These are phyloP conservation scores for Truncatella angustata DNA, from an alignment of 2,329 filamentous ascomycete species.

Conservation along the genomic window DNA sequence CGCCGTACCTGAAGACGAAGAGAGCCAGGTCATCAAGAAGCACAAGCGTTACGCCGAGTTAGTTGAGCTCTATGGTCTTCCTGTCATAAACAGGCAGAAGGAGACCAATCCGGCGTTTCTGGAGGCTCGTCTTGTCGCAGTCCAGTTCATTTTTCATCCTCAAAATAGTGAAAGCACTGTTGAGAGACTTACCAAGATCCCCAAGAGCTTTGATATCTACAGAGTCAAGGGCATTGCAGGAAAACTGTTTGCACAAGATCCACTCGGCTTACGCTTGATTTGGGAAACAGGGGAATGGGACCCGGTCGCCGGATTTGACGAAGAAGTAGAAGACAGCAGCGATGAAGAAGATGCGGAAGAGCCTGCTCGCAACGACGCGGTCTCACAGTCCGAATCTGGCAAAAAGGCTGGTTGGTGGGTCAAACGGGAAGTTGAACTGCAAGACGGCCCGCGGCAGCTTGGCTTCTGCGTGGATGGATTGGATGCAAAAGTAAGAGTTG, in stretches of 20 bases:
- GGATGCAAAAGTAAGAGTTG: conserved; percentile 70
- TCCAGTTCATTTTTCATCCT: conserved; percentile 46
- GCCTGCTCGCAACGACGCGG: conserved; percentile 11
- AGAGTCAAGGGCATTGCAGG: conserved; percentile 76
- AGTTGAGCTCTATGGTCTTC: conserved; percentile 73
- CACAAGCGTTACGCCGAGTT: conserved; percentile 75
- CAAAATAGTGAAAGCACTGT: conserved; percentile 11
- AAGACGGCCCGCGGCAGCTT: conserved; percentile 75
- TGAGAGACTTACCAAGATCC: conserved; percentile 53
- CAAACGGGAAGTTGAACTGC: conserved; percentile 75
- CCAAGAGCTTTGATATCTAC: conserved; percentile 78
- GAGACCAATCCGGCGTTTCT: conserved; percentile 75
- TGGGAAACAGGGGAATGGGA: conserved; percentile 95
- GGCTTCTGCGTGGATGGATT: conserved; percentile 78
- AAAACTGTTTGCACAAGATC: conserved; percentile 63
- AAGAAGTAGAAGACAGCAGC: conserved; percentile 53
- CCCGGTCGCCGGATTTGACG: conserved; percentile 64
- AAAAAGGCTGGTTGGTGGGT: conserved; percentile 60
- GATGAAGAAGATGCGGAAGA: conserved; percentile 43
- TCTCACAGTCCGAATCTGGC: conserved; percentile 19
- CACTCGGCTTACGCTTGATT: conserved; percentile 64
- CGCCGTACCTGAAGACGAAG: conserved; percentile 49
- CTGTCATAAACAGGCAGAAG: conserved; percentile 55
- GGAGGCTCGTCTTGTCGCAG: conserved; percentile 71
- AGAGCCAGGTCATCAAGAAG: conserved; percentile 52